Conservation (phyloP, 1,284 basidiomycete species). For the Ganoderma lucidum region DNA sequence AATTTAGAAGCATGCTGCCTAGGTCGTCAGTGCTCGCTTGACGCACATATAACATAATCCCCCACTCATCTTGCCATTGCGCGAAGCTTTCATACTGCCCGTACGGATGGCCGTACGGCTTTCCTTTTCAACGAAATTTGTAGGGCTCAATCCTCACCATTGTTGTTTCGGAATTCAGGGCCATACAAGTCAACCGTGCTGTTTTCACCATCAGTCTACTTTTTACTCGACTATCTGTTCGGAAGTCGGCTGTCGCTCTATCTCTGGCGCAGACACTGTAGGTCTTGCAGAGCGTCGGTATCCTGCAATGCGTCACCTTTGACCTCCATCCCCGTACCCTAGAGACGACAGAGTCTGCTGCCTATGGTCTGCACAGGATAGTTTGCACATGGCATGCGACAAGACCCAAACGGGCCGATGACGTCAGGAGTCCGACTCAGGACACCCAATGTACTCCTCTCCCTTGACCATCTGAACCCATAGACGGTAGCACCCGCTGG, state of each 20-base stretch:
- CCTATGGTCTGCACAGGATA: too few species aligned
- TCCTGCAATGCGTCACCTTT: background rate
- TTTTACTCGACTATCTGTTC: background rate
- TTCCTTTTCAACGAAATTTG: background rate
- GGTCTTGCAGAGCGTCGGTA: background rate
- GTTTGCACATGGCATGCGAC: background rate
- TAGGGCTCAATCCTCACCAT: background rate
- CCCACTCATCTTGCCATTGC: background rate
- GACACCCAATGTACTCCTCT: background rate
- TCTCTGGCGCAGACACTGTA: background rate
- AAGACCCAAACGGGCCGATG: background rate
- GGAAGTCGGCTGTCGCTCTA: background rate
- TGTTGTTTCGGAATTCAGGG: background rate
- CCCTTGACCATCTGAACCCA: background rate
- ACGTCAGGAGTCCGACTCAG: background rate
- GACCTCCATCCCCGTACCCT: background rate
- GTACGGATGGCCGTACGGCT: background rate
- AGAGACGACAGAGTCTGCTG: background rate
- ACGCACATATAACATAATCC: background rate
- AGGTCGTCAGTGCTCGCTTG: background rate
- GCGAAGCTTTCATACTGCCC: background rate
- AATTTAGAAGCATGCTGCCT: slow-evolving; percentile 1
- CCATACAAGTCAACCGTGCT: background rate
- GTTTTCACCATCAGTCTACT: background rate
- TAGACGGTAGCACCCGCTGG: background rate